Evolutionary conservation across 148 eudicot species (phyloP), one percentile per base, ranked within the genome.

Genomic region (Talinum fruticosum): DNA sequence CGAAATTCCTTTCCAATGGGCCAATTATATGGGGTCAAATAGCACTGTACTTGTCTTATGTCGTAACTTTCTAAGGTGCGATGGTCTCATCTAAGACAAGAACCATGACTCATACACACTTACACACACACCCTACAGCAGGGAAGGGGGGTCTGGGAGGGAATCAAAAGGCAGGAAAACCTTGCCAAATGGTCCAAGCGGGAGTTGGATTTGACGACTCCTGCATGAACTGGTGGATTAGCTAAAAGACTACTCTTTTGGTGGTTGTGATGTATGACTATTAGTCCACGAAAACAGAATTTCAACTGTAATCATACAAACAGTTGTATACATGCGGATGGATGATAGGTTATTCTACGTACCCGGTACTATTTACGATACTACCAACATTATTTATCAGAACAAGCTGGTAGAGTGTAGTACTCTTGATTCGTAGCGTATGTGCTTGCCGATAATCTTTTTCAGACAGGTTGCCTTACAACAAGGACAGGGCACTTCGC

Each of bases 401-500:
- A 61, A 61, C 29, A 59, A 59, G 65, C 65, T n/a, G 26, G 29
- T 59, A n/a, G 23, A n/a, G 1, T 23, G 30, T n/a, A 24, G 3
- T 23, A 57, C 5, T 59, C 4, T 24, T 16, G 12, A 61, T 8
- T 10, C 23, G 62, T 54, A 23, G 62, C 26, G 10, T 54, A 54
- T 54, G 26, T 37, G 51, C 33, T 34, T 33, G 2, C 2, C 3
- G 30, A 18, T 3, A 53, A 23, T 23, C 44, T 23, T 62, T 6
- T 66, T 79, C 82, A 83, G 33, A 35, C 75, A 5, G 64, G 75
- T 44, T 83, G 75, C 76, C 72, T 80, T 44, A 83, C 83, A 32
- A 83, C 78, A 45, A 83, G 81, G 38, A 83, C 83, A 24, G 86
- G 83, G 44, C 86, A 83, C 66, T 49, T 80, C 5, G 86, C 86